A percentile compares a stretch with the other conserved stretches of the same genome.
phyloP scores from a whole-genome alignment of 768 basidiomycete species.

The Suillus decipiens region DNA sequence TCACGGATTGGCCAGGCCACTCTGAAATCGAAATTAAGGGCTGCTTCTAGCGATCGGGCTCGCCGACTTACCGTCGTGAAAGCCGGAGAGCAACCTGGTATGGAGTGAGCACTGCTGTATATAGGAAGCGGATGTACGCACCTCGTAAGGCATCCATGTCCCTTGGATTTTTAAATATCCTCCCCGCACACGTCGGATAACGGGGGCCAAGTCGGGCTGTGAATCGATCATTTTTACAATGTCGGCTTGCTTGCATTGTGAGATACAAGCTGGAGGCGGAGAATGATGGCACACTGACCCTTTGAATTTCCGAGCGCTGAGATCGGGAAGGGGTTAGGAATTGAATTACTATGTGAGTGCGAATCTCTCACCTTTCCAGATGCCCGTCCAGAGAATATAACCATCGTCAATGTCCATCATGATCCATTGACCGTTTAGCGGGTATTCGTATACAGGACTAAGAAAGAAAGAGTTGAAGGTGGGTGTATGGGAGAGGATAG shows the following conservation, averaged over 20 bases:
- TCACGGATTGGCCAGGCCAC: constrained; percentile 89
- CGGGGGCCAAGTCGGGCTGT: constrained; percentile 81
- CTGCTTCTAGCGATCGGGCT: constrained; percentile 14
- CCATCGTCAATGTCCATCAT: constrained; percentile 97
- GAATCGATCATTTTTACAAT: constrained; percentile 93
- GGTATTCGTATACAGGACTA: constrained; percentile 87
- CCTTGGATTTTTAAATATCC: constrained; percentile 92
- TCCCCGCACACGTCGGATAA: constrained; percentile 82
- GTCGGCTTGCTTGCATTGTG: constrained; percentile 57
- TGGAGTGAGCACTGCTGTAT: constrained; percentile 17
- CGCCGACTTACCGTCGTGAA: constrained; percentile 66
- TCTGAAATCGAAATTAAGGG: constrained; percentile 39
- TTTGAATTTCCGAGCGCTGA: constrained; percentile 87
- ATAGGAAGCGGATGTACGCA: constrained; percentile 31
- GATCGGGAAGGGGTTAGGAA: constrained; percentile 15
- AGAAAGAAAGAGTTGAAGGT: constrained; percentile 11
- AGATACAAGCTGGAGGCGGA: constrained; percentile 17
- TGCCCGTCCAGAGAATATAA: constrained; percentile 90
- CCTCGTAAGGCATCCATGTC: constrained; percentile 93
- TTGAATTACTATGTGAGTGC: background rate
- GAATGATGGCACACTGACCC: constrained; percentile 46
- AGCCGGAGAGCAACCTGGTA: constrained; percentile 73
- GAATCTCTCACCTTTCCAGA: constrained; percentile 77
- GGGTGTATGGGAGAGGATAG: background rate
- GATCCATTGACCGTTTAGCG: constrained; percentile 87